Evolutionary conservation across 2,329 filamentous ascomycete species (phyloP).

Genomic region (Penicillium italicum): DNA sequence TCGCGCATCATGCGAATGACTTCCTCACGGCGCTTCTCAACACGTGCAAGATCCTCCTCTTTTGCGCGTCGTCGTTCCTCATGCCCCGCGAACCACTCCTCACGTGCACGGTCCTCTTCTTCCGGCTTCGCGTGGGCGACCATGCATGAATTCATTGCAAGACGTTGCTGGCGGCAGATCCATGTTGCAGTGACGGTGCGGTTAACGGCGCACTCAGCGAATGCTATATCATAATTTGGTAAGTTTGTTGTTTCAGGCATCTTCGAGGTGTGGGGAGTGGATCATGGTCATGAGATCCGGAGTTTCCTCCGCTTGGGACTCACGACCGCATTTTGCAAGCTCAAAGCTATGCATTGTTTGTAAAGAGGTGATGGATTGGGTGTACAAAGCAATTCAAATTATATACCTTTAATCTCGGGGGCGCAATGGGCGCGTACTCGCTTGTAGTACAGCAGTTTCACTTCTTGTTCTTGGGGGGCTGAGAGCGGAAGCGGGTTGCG

Average conservation of each 20-base stretch:
- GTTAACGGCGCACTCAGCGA: constrained; percentile 82
- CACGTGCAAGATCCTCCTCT: constrained; percentile 55
- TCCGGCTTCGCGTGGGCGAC: constrained; percentile 74
- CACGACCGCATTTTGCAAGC: neutral
- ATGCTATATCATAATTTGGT: constrained; percentile 56
- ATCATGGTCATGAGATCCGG: neutral
- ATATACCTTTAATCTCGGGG: constrained; percentile 70
- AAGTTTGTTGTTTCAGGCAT: neutral
- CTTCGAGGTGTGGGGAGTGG: neutral
- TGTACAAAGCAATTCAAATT: neutral
- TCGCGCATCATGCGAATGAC: constrained; percentile 42
- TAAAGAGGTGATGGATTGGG: neutral
- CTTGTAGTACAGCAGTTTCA: constrained; percentile 75
- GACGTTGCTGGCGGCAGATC: constrained; percentile 73
- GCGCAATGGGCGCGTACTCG: constrained; percentile 73
- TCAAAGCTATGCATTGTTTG: neutral
- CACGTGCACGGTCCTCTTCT: constrained; percentile 81
- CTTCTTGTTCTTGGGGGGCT: constrained; percentile 74
- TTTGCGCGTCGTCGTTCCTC: constrained; percentile 66
- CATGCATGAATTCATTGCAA: constrained; percentile 94
- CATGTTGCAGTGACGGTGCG: constrained; percentile 86
- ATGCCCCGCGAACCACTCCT: constrained; percentile 85
- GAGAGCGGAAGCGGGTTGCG: constrained; percentile 81
- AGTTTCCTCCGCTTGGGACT: neutral
- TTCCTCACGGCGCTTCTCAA: constrained; percentile 40